A percentile compares a stretch with the other conserved stretches of the same genome.
These are phyloP conservation scores for Fusarium tanahbumbuense DNA, from an alignment of 2,329 filamentous ascomycete species.

Conservation along the genomic window DNA sequence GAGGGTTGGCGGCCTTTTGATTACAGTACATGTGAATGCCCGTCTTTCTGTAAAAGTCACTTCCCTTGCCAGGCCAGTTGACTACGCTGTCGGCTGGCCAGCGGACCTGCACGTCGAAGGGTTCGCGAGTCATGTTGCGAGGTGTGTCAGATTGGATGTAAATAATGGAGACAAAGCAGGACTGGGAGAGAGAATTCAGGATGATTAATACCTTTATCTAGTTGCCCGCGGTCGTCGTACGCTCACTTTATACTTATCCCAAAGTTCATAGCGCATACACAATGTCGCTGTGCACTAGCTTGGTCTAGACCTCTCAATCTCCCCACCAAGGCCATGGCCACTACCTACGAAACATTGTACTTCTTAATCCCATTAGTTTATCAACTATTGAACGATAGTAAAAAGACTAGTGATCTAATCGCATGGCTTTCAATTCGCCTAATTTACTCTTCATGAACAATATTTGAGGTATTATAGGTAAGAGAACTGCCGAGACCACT, in stretches of 20 bases:
- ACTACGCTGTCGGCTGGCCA: not conserved
- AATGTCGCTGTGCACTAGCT: not conserved
- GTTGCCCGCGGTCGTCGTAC: not conserved
- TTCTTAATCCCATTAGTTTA: not conserved
- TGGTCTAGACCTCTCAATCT: not conserved
- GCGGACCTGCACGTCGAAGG: not conserved
- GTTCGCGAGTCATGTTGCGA: not conserved
- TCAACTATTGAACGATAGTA: accelerated
- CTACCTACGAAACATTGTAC: accelerated
- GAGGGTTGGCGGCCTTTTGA: too few relatives aligned
- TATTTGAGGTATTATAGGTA: not conserved
- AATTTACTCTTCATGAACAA: too few relatives aligned
- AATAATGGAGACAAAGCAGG: not conserved
- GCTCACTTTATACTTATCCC: not conserved
- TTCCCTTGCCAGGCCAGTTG: not conserved
- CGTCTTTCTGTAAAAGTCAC: not conserved
- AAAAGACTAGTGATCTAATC: accelerated
- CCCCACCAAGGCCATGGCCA: too few relatives aligned
- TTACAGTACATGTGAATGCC: not conserved
- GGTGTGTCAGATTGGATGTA: not conserved
- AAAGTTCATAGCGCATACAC: not conserved
- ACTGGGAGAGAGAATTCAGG: accelerated
- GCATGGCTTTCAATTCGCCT: too few relatives aligned
- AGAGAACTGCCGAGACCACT: not conserved
- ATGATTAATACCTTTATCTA: accelerated